Conservation (phyloP, 1,284 basidiomycete genomes). For the Ganoderma resinaceum region DNA sequence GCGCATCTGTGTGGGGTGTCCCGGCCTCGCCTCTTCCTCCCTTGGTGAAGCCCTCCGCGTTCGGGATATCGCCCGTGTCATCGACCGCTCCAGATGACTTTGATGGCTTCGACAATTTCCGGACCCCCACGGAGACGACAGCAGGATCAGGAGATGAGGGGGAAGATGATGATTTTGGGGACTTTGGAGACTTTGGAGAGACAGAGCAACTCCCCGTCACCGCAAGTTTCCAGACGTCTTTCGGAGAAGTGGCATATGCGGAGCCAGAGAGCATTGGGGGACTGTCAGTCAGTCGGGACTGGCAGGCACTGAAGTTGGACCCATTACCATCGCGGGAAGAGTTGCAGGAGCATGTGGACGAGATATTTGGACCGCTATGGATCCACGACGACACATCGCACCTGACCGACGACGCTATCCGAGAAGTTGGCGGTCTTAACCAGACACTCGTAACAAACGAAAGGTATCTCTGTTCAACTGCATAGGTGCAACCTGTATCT, state of each 20-base stretch:
- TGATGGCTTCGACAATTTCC: constrained; percentile 75
- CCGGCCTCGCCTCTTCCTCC: constrained; percentile 40
- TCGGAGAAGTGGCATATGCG: constrained; percentile 44
- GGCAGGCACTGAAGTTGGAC: constrained; percentile 71
- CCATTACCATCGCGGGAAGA: constrained; percentile 65
- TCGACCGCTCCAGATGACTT: constrained; percentile 56
- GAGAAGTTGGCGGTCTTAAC: constrained; percentile 79
- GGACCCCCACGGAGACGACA: constrained; percentile 55
- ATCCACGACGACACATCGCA: constrained; percentile 53
- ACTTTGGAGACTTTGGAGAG: constrained; percentile 89
- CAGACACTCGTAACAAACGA: constrained; percentile 79
- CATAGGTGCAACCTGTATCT: constrained; percentile 28
- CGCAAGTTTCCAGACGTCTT: constrained; percentile 34
- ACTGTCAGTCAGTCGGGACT: constrained; percentile 50
- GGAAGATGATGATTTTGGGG: constrained; percentile 71
- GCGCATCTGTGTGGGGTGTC: constrained; percentile 74
- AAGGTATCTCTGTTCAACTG: constrained; percentile 59
- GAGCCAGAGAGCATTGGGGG: constrained; percentile 44
- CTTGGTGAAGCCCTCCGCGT: constrained; percentile 35
- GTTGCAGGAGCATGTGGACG: constrained; percentile 67
- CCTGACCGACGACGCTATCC: constrained; percentile 74
- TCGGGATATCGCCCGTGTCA: constrained; percentile 37
- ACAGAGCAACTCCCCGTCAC: constrained; percentile 47
- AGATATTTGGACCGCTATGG: constrained; percentile 74
- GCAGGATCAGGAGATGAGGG: constrained; percentile 47